These are phyloP conservation scores for Scorias spongiosa DNA, from an alignment of 2,329 filamentous ascomycete genomes.

Conservation along the genomic window DNA sequence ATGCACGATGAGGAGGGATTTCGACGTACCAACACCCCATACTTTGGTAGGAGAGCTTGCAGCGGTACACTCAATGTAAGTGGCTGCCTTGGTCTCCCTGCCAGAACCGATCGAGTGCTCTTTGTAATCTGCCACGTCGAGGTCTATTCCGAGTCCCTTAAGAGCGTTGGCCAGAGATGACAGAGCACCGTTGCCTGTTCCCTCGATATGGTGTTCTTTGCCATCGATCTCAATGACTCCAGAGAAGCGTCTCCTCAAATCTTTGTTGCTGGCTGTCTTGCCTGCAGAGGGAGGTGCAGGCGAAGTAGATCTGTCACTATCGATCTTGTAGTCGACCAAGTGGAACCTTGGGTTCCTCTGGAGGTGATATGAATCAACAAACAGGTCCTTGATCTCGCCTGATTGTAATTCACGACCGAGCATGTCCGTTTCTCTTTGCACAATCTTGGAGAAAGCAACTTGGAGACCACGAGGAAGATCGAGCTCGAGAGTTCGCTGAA, in stretches of 20 bases:
- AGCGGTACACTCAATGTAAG: conserved; percentile 79
- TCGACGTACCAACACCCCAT: conserved; percentile 58
- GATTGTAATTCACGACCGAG: conserved; percentile 73
- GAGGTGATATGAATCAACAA: conserved; percentile 76
- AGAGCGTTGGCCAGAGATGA: conserved; percentile 77
- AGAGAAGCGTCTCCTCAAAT: conserved; percentile 67
- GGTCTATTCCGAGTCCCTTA: conserved; percentile 59
- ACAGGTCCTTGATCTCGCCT: conserved; percentile 72
- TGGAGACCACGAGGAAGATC: conserved; percentile 88
- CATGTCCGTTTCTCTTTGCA: conserved; percentile 66
- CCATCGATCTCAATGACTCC: conserved; percentile 75
- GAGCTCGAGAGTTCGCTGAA: conserved; percentile 74
- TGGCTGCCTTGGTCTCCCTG: conserved; percentile 76
- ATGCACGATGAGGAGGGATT: neutral
- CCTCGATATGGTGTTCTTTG: conserved; percentile 60
- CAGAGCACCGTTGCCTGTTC: conserved; percentile 78
- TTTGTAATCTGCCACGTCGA: conserved; percentile 91
- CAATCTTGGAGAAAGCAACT: conserved; percentile 75
- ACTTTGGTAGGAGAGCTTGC: conserved; percentile 53
- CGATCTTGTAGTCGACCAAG: conserved; percentile 84
- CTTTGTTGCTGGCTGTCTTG: conserved; percentile 56
- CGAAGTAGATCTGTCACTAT: conserved; percentile 62
- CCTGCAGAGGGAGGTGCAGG: conserved; percentile 53
- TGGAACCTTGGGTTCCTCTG: conserved; percentile 70
- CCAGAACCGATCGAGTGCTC: conserved; percentile 82